Evolutionary conservation across 371 early-diverging fungal genomes (phyloP), one percentile per base, ranked within the genome.

Genomic region (Mortierella sp.): DNA sequence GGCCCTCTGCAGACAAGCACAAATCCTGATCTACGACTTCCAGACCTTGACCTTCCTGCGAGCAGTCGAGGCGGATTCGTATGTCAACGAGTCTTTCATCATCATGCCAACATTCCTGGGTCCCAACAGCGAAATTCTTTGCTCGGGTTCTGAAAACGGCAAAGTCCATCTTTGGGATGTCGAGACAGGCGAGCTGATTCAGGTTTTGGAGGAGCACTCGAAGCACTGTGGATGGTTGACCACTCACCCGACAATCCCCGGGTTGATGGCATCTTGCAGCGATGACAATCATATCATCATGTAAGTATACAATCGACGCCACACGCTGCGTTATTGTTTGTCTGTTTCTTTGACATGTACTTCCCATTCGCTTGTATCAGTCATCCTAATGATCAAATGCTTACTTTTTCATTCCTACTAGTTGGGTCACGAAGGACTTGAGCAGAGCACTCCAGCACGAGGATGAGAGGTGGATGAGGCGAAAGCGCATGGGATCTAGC

Each of bases 231-330:
- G 73, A 0, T 66, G 55, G 37, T 17, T 31, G n/a, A 29, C 49
- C 29, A 27, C 51, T 27, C 58, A 67, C 48, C 54, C 52, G 7
- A 44, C 56, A 0, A 21, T 51, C 7, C 60, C 73, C 0, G 73
- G 73, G 0, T 49, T 73, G 40, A 63, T 73, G 67, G 73, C 67
- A 1, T 55, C 67, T 12, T 67, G 67, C 25, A 62, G 67, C 34
- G 73, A 73, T 39, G 73, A 73, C 29, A 67, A 60, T 17, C 67
- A 67, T 34, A 63, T 73, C 48, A 62, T 73, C 28, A 17, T 73
- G 67, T 72, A 72, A 66, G 73, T 59, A 4, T n/a, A n/a, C n/a
- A n/a, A 34, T 34, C 34, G 4, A 34, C 10, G 7, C 34, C 10
- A 7, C 34, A 7, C 34, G 10, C 10, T 10, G 10, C 34, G 34